A percentile compares a stretch with the other conserved stretches of the same genome.
These are phyloP conservation scores for Lasiosphaeria miniovina DNA, from an alignment of 495 filamentous ascomycete genomes.

Conservation along the genomic window DNA sequence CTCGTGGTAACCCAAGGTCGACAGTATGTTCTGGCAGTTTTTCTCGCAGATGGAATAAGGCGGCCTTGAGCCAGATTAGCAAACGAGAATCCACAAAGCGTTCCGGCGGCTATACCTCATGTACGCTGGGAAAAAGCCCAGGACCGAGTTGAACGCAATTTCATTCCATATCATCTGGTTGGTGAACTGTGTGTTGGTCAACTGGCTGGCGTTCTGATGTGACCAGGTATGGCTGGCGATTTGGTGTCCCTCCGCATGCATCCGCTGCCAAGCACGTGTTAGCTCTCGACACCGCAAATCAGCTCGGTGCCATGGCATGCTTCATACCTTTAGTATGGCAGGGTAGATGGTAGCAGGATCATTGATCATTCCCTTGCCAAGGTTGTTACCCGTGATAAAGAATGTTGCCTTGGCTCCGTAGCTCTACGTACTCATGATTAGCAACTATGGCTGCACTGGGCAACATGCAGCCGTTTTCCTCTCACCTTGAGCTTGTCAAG, in stretches of 20 bases:
- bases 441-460: constrained; percentile 3
- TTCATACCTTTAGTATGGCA: constrained; percentile 53
- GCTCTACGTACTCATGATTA: constrained; percentile 31
- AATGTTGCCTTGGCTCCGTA: constrained; percentile 73
- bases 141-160: constrained; percentile 72
- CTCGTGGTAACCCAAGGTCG: constrained; percentile 70
- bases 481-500: constrained; percentile 59
- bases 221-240: constrained; percentile 85
- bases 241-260: constrained; percentile 78
- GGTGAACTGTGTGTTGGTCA: constrained; percentile 51
- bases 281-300: constrained; percentile 13
- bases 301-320: background rate
- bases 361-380: constrained; percentile 70
- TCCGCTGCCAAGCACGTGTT: constrained; percentile 31
- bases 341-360: constrained; percentile 54
- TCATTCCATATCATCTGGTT: constrained; percentile 77
- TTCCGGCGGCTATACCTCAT: constrained; percentile 51
- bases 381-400: constrained; percentile 74
- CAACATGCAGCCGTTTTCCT: background rate
- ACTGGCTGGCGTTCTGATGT: constrained; percentile 66
- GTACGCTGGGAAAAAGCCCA: constrained; percentile 80
- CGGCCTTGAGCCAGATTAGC: constrained; percentile 40
- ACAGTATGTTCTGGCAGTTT: constrained; percentile 59
- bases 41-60: constrained; percentile 71
- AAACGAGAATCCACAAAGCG: too few relatives aligned